These are phyloP conservation scores for Zasmidium citrigriseum DNA, from an alignment of 2,329 filamentous ascomycete species.

Conservation along the genomic window DNA sequence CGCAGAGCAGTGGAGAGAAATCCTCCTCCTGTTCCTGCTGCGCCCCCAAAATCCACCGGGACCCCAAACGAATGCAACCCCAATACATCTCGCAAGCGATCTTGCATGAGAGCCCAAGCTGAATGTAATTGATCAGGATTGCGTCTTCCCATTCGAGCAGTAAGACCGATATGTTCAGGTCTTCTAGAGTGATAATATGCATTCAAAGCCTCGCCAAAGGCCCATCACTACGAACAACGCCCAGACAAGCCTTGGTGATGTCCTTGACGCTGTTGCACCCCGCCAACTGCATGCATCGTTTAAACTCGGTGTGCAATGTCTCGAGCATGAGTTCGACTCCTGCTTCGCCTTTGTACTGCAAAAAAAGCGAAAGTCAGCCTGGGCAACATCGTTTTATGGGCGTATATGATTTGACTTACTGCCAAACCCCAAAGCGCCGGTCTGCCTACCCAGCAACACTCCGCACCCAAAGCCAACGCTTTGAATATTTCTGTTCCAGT, in stretches of 20 bases:
- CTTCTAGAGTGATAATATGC: background rate
- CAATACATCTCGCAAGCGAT: no score
- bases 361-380: background rate
- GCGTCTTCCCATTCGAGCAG: background rate
- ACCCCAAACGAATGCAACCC: no score
- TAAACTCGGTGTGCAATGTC: conserved; percentile 42
- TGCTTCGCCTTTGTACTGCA: conserved; percentile 37
- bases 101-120: no score
- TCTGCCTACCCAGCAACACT: conserved; percentile 52
- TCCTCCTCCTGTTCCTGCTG: no score
- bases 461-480: conserved; percentile 54
- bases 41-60: no score
- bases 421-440: conserved; percentile 53
- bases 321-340: conserved; percentile 45
- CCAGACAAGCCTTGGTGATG: conserved; percentile 36
- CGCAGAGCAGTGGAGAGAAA: background rate
- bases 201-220: conserved; percentile 36
- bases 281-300: conserved; percentile 40
- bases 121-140: background rate
- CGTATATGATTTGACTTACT: background rate
- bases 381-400: background rate
- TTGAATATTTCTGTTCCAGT: conserved; percentile 61
- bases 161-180: background rate
- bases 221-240: conserved; percentile 33
- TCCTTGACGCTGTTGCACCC: conserved; percentile 38